Base-by-base conservation (phyloP, 805 yeast species). In the Starmerella stigmatis region DNA sequence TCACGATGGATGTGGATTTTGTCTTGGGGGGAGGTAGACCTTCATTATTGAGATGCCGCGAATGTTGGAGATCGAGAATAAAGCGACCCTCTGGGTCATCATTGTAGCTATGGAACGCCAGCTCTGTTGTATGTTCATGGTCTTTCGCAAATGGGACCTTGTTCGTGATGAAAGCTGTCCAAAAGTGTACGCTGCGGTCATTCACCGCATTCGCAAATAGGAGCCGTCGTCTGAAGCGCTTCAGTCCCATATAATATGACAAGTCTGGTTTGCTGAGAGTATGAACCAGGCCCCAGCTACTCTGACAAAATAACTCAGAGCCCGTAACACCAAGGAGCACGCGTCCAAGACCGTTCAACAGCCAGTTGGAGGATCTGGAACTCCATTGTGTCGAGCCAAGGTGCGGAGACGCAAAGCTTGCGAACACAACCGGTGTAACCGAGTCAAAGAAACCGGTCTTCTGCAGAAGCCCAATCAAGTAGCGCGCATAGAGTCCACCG, bases 161-260 rank as follows among this genome's bases (percentile, higher is more conserved):
- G 30, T 78, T 71, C 2, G 92, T 73, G 48, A 88, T 81, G 61
- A 69, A 86, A 0, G 94, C 72, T 0, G 96, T 84, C 63, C 76
- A 82, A 60, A 85, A 89, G 13, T 88, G 79, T 4, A 88, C 97
- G 0, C 94, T 74, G 48, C 96, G 70, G 61, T 88, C 97, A 58
- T 84, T 80, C 42, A 78, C 71, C 19, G 79, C 73, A 63, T 89
- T 88, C 10, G 94, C 85, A 46, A 85, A 65, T 2, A 76, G 60
- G 2, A 75, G 64, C 43, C 81, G 70, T 44, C 71, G 69, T 48
- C 76, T 64, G 60, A 88, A 88, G 46, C 54, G 57, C 5, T 56
- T 48, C 41, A 86, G 67, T 0, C 83, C 92, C 43, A 70, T 60
- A 40, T 65, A 63, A 55, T 71, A 86, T 5, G 55, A 15, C 60